A percentile compares a stretch with the other conserved stretches of the same genome.
Evolutionary conservation across 306 rosid genomes (phyloP).

Genomic region (Pyrus pyrifolia): DNA sequence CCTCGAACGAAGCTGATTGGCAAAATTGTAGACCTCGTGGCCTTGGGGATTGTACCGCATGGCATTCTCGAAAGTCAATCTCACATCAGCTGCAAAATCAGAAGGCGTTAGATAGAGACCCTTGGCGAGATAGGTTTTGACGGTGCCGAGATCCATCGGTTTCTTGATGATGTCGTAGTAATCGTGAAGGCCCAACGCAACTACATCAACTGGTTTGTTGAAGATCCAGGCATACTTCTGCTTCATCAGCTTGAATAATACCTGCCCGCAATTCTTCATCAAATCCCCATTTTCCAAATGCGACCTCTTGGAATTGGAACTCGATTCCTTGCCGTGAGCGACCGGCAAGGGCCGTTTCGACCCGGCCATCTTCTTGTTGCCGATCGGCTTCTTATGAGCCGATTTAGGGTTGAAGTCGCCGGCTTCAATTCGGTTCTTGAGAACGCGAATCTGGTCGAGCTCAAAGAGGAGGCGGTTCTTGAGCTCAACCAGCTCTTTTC

Average conservation of each 20-base stretch:
- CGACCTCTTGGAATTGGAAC: constrained; percentile 38
- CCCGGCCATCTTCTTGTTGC: constrained; percentile 51
- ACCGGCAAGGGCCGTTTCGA: constrained; percentile 55
- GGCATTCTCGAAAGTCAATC: constrained; percentile 77
- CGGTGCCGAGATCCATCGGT: constrained; percentile 96
- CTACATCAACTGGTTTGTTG: constrained; percentile 62
- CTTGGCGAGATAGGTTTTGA: constrained; percentile 47
- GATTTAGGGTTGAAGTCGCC: constrained; percentile 28
- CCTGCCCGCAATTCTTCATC: constrained; percentile 63
- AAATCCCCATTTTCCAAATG: constrained; percentile 36
- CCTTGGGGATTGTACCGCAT: constrained; percentile 79
- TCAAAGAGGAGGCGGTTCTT: constrained; percentile 44
- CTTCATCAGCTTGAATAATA: constrained; percentile 73
- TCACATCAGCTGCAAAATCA: constrained; percentile 67
- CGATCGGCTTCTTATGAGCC: constrained; percentile 37
- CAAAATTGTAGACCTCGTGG: constrained; percentile 53
- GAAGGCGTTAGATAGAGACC: constrained; percentile 40
- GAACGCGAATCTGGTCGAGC: constrained; percentile 68
- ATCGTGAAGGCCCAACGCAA: constrained; percentile 69
- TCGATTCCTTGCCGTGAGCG: constrained; percentile 21
- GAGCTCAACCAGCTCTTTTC: constrained; percentile 63
- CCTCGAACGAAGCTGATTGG: constrained; percentile 46
- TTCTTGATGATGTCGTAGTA: constrained; percentile 64
- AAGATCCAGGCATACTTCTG: constrained; percentile 72
- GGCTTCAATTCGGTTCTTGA: constrained; percentile 54